A percentile compares a stretch with the other conserved stretches of the same genome.
These are phyloP conservation scores for Eragrostis curvula DNA, from an alignment of 176 grass and related monocot genomes.

Conservation along the genomic window DNA sequence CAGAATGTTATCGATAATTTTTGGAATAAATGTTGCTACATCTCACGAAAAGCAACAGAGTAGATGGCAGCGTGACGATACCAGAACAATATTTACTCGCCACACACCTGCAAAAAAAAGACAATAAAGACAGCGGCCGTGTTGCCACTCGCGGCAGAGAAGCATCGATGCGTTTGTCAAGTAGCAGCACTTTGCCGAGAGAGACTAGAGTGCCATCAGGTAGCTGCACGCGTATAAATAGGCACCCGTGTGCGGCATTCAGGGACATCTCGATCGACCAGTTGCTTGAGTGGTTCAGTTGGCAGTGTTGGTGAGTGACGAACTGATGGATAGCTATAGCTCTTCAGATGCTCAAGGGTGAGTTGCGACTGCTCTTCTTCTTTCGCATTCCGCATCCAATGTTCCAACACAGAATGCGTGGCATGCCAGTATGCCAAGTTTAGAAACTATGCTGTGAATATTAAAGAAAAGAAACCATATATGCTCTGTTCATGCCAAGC, in stretches of 20 bases:
- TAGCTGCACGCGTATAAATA: constrained; percentile 41
- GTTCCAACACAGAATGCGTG: too few relatives aligned
- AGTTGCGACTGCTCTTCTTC: background rate
- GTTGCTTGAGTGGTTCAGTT: background rate
- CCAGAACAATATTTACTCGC: background rate
- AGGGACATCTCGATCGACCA: background rate
- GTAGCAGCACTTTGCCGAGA: background rate
- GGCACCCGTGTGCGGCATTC: background rate
- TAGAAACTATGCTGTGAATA: background rate
- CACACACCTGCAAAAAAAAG: background rate
- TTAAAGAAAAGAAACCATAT: background rate
- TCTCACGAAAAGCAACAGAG: background rate
- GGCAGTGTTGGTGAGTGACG: background rate
- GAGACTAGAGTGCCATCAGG: background rate
- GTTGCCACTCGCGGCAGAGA: background rate
- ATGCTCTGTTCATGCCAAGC: too few relatives aligned
- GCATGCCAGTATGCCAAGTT: too few relatives aligned
- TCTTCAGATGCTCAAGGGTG: constrained; percentile 39
- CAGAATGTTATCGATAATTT: background rate
- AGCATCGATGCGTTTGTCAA: background rate
- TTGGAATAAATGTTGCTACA: background rate
- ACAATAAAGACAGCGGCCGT: background rate
- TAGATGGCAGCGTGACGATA: background rate
- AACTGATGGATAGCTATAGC: constrained; percentile 32
- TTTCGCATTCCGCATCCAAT: background rate